Conservation (phyloP, 257 asterid species). For the Coffea eugenioides region DNA sequence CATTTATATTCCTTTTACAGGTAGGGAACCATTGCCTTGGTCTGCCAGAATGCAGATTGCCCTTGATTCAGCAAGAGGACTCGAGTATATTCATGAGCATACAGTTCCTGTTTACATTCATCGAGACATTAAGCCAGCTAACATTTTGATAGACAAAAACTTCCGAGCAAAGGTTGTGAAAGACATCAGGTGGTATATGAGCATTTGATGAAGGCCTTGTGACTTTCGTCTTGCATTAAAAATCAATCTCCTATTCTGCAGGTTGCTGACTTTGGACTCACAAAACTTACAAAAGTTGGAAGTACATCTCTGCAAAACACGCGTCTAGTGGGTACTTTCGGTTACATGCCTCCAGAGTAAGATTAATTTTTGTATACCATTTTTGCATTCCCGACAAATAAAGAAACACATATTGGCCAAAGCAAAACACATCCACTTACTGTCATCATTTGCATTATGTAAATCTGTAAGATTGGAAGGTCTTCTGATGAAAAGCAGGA, state of each 20-base stretch:
- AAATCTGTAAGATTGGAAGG: not conserved
- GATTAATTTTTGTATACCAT: slow-evolving; percentile 1
- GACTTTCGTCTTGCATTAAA: not conserved
- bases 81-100: slow-evolving; percentile 91
- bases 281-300: slow-evolving; percentile 77
- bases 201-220: not conserved
- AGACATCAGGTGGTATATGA: not conserved
- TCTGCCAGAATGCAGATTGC: slow-evolving; percentile 74
- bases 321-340: slow-evolving; percentile 83
- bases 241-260: slow-evolving; percentile 20
- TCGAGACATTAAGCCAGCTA: slow-evolving; percentile 78
- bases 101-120: slow-evolving; percentile 86
- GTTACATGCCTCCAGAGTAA: slow-evolving; percentile 93
- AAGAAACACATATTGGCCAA: not conserved
- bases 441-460: no score
- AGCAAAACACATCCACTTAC: no score
- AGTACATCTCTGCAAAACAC: slow-evolving; percentile 60
- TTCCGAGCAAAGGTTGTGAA: slow-evolving; percentile 73
- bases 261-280: slow-evolving; percentile 93
- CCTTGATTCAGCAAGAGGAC: slow-evolving; percentile 94
- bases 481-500: not conserved
- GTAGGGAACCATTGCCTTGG: slow-evolving; percentile 60
- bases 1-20: slow-evolving; percentile 24
- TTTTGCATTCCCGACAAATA: no score
- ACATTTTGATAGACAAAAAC: slow-evolving; percentile 69